These are phyloP conservation scores for Phaseolus coccineus DNA, from an alignment of 331 rosid genomes.

Conservation along the genomic window DNA sequence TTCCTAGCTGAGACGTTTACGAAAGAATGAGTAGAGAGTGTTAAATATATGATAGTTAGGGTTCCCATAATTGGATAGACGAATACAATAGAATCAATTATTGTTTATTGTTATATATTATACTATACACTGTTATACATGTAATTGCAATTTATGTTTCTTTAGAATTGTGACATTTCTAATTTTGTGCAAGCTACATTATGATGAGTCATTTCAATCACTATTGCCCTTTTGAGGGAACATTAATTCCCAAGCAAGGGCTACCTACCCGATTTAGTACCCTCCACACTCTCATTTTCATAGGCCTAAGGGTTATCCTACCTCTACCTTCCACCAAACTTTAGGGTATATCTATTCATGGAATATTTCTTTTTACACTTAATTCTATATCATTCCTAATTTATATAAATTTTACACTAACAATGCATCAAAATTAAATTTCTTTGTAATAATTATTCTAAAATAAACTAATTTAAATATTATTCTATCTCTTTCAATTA, in stretches of 20 bases:
- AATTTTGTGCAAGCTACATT: background rate
- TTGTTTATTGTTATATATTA: background rate
- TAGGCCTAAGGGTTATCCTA: background rate
- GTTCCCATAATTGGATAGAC: slow-evolving; percentile 18
- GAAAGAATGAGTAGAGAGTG: background rate
- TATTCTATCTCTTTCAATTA: too few relatives aligned
- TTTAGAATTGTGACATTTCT: background rate
- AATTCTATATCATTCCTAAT: background rate
- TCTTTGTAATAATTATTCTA: too few relatives aligned
- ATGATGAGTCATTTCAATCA: slow-evolving; percentile 27
- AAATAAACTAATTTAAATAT: too few relatives aligned
- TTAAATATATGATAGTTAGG: slow-evolving; percentile 1
- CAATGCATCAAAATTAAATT: too few relatives aligned
- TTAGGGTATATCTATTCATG: background rate
- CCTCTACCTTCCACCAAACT: background rate
- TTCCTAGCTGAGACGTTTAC: background rate
- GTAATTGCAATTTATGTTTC: slow-evolving; percentile 10
- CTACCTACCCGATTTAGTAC: slow-evolving; percentile 42
- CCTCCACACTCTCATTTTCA: slow-evolving; percentile 17
- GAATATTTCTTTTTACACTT: background rate
- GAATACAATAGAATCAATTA: background rate
- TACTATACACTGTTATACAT: background rate
- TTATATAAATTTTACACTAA: background rate
- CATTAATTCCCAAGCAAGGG: slow-evolving; percentile 35
- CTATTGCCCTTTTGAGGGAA: background rate